Percentiles rank a stretch among this genome's conserved stretches.
Evolutionary conservation across 768 basidiomycete species (phyloP).

Genomic region (Podaxis pistillaris): DNA sequence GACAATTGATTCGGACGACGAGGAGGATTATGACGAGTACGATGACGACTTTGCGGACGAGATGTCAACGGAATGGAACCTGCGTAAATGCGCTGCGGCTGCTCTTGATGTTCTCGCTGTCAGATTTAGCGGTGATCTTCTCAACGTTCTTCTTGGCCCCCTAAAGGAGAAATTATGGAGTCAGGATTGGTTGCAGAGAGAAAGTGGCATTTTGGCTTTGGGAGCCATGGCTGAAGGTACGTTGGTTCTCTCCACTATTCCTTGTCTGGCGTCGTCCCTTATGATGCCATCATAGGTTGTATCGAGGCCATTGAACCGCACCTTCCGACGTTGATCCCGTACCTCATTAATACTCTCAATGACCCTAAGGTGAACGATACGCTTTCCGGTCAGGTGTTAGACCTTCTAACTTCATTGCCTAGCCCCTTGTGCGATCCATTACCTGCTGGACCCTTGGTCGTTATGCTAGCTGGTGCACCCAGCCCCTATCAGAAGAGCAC

Average conservation of each 20-base stretch:
- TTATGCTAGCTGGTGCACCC: constrained; percentile 97
- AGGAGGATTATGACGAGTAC: constrained; percentile 84
- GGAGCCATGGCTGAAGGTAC: constrained; percentile 98
- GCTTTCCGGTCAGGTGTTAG: constrained; percentile 8
- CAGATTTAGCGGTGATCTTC: constrained; percentile 83
- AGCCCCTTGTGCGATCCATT: constrained; percentile 97
- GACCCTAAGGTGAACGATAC: constrained; percentile 78
- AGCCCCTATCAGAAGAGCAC: constrained; percentile 80
- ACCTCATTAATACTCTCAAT: constrained; percentile 85
- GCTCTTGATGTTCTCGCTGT: constrained; percentile 97
- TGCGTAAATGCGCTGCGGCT: constrained; percentile 96
- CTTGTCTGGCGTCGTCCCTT: neutral
- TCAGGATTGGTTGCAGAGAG: constrained; percentile 88
- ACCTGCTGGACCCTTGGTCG: constrained; percentile 99
- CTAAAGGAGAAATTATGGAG: constrained; percentile 95
- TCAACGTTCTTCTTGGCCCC: constrained; percentile 85
- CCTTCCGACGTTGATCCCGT: constrained; percentile 89
- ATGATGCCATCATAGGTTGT: constrained; percentile 60
- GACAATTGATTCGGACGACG: constrained; percentile 79
- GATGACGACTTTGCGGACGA: constrained; percentile 96
- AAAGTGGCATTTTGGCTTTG: constrained; percentile 92
- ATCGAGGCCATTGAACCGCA: constrained; percentile 96
- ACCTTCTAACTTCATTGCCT: constrained; percentile 17
- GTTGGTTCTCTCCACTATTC: constrained; percentile 20
- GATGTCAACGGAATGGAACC: constrained; percentile 97